phyloP scores from a whole-genome alignment of 495 filamentous ascomycete genomes.

The Talaromyces thailandensis region DNA sequence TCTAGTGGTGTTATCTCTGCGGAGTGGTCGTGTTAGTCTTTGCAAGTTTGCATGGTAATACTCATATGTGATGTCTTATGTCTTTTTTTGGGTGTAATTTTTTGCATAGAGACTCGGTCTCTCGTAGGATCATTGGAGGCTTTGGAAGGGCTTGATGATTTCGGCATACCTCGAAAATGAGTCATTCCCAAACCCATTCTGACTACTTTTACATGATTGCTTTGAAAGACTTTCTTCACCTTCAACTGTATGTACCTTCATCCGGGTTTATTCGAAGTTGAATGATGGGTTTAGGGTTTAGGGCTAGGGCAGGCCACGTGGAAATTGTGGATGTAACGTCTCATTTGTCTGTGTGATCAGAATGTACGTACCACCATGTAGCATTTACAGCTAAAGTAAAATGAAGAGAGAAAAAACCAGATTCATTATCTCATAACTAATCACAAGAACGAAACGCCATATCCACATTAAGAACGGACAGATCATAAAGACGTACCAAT shows the following conservation, averaged over 20 bases:
- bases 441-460: background rate
- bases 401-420: background rate
- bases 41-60: background rate
- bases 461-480: background rate
- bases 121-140: background rate
- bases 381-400: too few relatives aligned
- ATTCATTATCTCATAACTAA: background rate
- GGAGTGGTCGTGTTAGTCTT: background rate
- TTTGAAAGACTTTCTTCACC: too few relatives aligned
- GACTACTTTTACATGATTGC: too few relatives aligned
- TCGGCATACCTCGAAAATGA: background rate
- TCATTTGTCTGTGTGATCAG: too few relatives aligned
- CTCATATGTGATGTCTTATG: too few relatives aligned
- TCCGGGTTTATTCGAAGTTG: too few relatives aligned
- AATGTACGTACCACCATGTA: too few relatives aligned
- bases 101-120: background rate
- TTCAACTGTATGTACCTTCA: too few relatives aligned
- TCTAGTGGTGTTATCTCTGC: constrained; percentile 4
- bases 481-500: background rate
- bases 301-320: too few relatives aligned
- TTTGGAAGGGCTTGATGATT: background rate
- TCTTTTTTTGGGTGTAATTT: background rate
- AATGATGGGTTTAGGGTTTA: too few relatives aligned
- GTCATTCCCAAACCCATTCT: too few relatives aligned
- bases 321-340: too few relatives aligned